phyloP scores from a whole-genome alignment of 768 basidiomycete genomes.

The Polyporus arcularius region DNA sequence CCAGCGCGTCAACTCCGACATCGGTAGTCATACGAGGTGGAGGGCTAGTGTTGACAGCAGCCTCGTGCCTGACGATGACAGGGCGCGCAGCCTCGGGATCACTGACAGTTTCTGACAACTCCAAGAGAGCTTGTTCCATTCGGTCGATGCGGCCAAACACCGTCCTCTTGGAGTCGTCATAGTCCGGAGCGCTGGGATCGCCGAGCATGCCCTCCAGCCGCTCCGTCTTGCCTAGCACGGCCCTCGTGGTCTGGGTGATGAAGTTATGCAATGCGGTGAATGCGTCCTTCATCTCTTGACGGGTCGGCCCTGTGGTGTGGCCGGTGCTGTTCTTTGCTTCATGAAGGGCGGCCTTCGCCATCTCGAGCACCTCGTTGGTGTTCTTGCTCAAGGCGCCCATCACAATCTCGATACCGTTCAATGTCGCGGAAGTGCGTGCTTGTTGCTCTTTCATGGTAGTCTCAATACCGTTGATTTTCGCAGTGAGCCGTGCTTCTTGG shows the following conservation, averaged over 20 bases:
- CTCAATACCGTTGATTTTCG: constrained; percentile 4
- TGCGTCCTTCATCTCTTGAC: not conserved
- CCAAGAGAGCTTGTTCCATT: constrained; percentile 12
- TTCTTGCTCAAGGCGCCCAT: not conserved
- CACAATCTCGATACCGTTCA: constrained; percentile 4
- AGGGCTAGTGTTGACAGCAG: constrained; percentile 10
- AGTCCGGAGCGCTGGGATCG: not conserved
- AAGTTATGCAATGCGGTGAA: constrained; percentile 2
- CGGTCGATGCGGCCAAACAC: constrained; percentile 6
- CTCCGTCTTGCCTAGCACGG: not conserved
- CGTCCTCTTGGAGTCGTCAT: not conserved
- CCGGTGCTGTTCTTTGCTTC: not conserved
- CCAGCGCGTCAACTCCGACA: not conserved
- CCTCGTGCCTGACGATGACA: constrained; percentile 10
- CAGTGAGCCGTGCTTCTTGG: not conserved
- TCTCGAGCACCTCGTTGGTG: not conserved
- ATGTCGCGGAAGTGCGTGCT: not conserved
- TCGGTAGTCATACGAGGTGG: not conserved
- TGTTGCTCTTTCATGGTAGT: not conserved
- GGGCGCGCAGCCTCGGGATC: constrained; percentile 22
- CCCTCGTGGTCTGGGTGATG: constrained; percentile 2
- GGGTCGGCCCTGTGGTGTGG: not conserved
- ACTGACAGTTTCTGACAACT: constrained; percentile 16
- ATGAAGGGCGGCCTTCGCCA: not conserved
- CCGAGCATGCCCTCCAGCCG: constrained; percentile 3